Evolutionary conservation across 164 flowering plant genomes (phyloP).

Genomic region (Umbellularia californica): DNA sequence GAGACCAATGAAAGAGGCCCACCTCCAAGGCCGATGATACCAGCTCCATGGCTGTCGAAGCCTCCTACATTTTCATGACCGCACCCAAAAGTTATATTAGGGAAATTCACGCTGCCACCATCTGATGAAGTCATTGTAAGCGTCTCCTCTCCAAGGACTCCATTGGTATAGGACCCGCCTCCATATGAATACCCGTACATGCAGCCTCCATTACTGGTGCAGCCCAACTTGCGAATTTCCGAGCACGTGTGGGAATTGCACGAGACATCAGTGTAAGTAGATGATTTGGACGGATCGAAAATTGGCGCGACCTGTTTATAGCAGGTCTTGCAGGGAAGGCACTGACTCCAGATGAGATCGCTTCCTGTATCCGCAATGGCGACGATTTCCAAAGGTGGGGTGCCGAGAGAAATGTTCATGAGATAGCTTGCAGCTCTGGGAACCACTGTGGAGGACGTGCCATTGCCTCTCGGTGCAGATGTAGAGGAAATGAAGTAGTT

Average conservation of each 20-base stretch:
- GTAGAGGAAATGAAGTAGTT: not conserved
- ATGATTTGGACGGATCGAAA: constrained; percentile 34
- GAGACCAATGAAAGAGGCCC: constrained; percentile 39
- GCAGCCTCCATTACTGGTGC: constrained; percentile 7
- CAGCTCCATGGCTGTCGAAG: constrained; percentile 24
- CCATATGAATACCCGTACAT: constrained; percentile 26
- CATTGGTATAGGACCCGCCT: constrained; percentile 31
- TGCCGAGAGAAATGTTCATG: constrained; percentile 60
- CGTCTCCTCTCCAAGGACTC: constrained; percentile 36
- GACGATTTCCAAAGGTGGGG: constrained; percentile 44
- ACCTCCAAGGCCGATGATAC: constrained; percentile 57
- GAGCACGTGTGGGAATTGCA: constrained; percentile 31
- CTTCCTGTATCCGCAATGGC: constrained; percentile 89
- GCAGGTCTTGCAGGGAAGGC: constrained; percentile 65
- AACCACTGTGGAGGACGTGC: constrained; percentile 6
- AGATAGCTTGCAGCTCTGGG: constrained; percentile 57
- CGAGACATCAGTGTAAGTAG: constrained; percentile 32
- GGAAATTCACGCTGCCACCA: constrained; percentile 6
- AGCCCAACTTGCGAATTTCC: not conserved
- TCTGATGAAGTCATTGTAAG: constrained; percentile 29
- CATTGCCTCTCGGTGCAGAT: too few species aligned
- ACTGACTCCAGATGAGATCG: constrained; percentile 85
- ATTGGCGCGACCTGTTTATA: constrained; percentile 50
- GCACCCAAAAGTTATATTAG: constrained; percentile 36
- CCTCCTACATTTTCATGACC: constrained; percentile 38